Evolutionary conservation across 225 moss, liverwort and hornwort species (phyloP).

Genomic region (Pseudoscleropodium purum): DNA sequence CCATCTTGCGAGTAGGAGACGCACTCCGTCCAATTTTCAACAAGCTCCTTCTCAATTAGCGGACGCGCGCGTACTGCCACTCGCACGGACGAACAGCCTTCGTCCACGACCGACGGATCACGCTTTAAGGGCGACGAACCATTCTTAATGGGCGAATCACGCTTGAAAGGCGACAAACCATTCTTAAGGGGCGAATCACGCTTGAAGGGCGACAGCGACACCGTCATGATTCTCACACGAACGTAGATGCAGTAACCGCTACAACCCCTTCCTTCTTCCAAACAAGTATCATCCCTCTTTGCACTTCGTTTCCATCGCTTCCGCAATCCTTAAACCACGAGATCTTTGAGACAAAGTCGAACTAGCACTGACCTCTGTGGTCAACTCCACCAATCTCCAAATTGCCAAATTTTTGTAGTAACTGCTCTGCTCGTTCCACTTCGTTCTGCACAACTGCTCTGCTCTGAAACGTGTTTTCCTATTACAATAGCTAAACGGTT

Average conservation of each 20-base stretch:
- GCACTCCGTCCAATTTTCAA: conserved; percentile 76
- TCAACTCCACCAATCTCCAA: conserved; percentile 12
- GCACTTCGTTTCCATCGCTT: conserved; percentile 11
- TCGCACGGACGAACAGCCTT: conserved; percentile 58
- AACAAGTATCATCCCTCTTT: conserved; percentile 7
- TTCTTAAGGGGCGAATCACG: background rate
- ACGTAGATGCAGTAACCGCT: background rate
- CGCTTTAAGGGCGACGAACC: conserved; percentile 14
- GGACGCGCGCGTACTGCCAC: conserved; percentile 88
- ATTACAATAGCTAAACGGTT: background rate
- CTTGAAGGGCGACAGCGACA: conserved; percentile 28
- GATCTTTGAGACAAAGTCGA: background rate
- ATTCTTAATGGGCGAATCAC: background rate
- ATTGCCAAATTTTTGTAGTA: background rate
- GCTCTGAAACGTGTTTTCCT: background rate
- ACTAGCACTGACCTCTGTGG: background rate
- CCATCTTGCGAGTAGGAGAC: conserved; percentile 71
- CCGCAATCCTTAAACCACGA: background rate
- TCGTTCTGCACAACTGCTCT: background rate
- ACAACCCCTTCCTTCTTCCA: background rate
- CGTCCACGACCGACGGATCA: conserved; percentile 37
- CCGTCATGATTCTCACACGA: conserved; percentile 37
- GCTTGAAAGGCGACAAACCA: background rate
- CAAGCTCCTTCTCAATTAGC: conserved; percentile 76
- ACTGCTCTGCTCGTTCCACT: background rate